Evolutionary conservation across 2,329 filamentous ascomycete genomes (phyloP), one percentile per base, ranked within the genome.

Genomic region (Alternaria viburni): DNA sequence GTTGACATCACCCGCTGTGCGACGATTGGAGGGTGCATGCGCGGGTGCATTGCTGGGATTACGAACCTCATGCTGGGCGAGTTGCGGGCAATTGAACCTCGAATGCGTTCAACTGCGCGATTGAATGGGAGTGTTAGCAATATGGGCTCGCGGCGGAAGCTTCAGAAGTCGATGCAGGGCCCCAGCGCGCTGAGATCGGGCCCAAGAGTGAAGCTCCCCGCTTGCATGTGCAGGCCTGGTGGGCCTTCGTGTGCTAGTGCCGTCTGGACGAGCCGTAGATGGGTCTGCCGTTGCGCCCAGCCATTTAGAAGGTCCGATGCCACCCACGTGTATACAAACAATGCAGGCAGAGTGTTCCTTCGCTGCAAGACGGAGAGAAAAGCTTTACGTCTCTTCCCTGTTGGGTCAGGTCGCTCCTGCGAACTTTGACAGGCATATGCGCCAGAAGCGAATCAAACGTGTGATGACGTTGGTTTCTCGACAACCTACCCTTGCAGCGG

Each of bases 21-120:
- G 41, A 59, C 71, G 50, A 67, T 67, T 69, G 66, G 68, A 60
- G 54, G 58, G 41, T 3, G 28, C 59, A 52, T 17, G 54, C 49
- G 56, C 28, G 47, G 61, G 52, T 26, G 62, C 58, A 54, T 59
- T 46, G 61, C 54, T 23, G 60, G 47, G 57, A 21, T 10, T 41
- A 62, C 59, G 26, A 43, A 62, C 59, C 59, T 62, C 75, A 77
- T 77, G 67, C 45, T 65, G 66, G 66, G 69, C 67, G 51, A 62
- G 56, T 47, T 46, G 44, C 49, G 54, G 46, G 61, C 63, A 63
- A 69, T 58, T 61, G 60, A 12, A 41, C 43, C 54, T 57, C 52
- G 21, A 30, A 21, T 54, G 17, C 49, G 49, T 51, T 23, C 11
- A n/a, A 21, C 25, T 28, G 25, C 44, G 57, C 32, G 45, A 59